Base-by-base conservation (phyloP, 305 asterid genomes). In the Fraxinus dipetala region DNA sequence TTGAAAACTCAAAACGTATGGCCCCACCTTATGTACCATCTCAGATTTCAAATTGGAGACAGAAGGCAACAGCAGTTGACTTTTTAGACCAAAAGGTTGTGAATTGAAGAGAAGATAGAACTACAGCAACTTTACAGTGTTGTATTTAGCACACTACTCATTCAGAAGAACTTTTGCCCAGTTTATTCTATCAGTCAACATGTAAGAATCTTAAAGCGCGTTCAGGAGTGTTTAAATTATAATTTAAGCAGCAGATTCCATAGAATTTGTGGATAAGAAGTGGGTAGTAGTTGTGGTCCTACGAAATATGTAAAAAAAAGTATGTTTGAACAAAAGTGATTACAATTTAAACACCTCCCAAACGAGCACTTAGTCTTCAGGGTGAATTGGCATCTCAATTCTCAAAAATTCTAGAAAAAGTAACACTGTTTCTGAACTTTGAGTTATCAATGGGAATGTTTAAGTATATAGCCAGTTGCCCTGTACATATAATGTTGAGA, bases 361-460 rank as follows among this genome's bases (percentile, higher is more conserved):
- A 48, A 16, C 59, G 14, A 48, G 59, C 18, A 48, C 20, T 48
- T 9, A 30, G 59, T 14, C 73, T 20, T 80, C 35, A 18, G 70
- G 30, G 38, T 18, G 4, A 31, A 31, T 43, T 26, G 31, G 32
- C 77, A 80, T 28, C 78, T 72, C 18, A 35, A 72, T 59, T 45
- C 30, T 72, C 56, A 40, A 75, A 76, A 81, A 22, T 22, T 76
- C 31, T 3, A 28, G 56, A 26, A 45, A 74, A 26, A 77, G 10
- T 5, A 6, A 67, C 28, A 69, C 45, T 76, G 40, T 26, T 80
- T 70, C 32, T 34, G 77, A 18, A 77, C 74, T 38, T 69, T 75
- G 61, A 77, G 28, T 40, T 65, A 74, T 74, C 24, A 76, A n/a
- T 84, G 76, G 51, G 13, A 61, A 61, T 61, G 70, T 20, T 48